Evolutionary conservation across 805 yeast genomes (phyloP), one percentile per base, ranked within the genome.

Genomic region (Cyberlindnera subsufficiens): DNA sequence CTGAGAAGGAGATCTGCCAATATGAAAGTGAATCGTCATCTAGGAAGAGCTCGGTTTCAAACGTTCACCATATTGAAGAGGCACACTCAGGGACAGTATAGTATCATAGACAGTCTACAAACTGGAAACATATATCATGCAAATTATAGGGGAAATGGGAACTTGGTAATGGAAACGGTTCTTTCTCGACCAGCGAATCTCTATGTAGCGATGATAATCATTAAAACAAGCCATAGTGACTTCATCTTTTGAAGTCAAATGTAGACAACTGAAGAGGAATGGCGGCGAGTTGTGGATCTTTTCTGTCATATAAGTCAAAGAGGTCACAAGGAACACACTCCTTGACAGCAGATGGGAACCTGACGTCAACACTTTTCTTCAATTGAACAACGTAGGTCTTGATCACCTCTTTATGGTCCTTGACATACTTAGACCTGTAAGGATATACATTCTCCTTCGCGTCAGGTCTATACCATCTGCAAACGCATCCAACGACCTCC

Each of bases 241-340:
- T 15, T 15, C 14, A 13, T 7, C 17, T 16, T 15, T 9, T 17
- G 18, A 40, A 42, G 6, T 36, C 35, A 22, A 25, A 65, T 22
- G 59, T 42, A 22, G 66, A 61, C 34, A 65, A 60, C 51, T 48
- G 53, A 59, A 49, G 59, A 46, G 58, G 78, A 67, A 40, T 52
- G 3, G 66, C 8, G n/a, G 42, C 43, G 7, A 49, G 37, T 17
- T 42, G 40, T 13, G 53, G 56, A 25, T 51, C 49, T 18, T 45
- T 40, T 14, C 33, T 35, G 31, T 50, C 56, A 29, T 50, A 48
- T 6, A 48, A 32, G 33, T 48, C 45, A 17, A 37, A 37, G 13
- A 52, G 30, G 11, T 43, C 43, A n/a, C 10, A 17, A 4, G 46
- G 47, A 13, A 25, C 16, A 14, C 51, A 30, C 17, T 31, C 32